Evolutionary conservation across 1,284 basidiomycete genomes (phyloP), one percentile per base, ranked within the genome.

Genomic region (Melampsora larici-populina): DNA sequence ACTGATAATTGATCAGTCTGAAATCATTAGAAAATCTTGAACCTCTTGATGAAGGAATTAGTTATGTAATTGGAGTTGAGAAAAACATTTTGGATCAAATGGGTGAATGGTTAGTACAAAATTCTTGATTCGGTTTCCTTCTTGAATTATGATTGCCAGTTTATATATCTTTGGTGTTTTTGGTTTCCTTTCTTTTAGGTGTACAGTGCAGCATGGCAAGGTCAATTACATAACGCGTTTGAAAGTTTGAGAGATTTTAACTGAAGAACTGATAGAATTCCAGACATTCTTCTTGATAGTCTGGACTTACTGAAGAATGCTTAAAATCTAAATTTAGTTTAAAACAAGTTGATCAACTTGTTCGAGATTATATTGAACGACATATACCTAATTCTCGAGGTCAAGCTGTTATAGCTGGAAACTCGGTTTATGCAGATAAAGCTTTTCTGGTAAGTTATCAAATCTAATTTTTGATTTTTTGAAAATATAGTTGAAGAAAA

Each of bases 351-450:
- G 74, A 77, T 24, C 74, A 55, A 43, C 33, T 49, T 24, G 33
- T 77, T 40, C 58, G 65, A 4, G 18, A 51, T 17, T 77, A 77
- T 58, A 62, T 84, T 6, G 81, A 82, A 9, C 48, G 58, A 0
- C 77, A 79, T 43, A 79, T 80, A 55, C 49, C 79, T 31, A 29
- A 58, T 26, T 49, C 36, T 40, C 9, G 63, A 77, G 74, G 74
- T 15, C 55, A 64, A 3, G 83, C 82, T 17, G 81, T 81, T 43
- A 78, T 84, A 2, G 83, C 83, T 3, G 83, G 83, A 7, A 83
- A 81, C 79, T 81, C 82, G 0, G 83, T 84, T 1, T 82, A 84
- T 78, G 82, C 82, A 0, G 83, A 84, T 72, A 83, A 83, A 70
- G 78, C 76, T 15, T 84, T 84, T 55, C 73, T 84, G 2, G 70